Conservation (phyloP, 306 rosid genomes). For the Acacia melanoxylon region DNA sequence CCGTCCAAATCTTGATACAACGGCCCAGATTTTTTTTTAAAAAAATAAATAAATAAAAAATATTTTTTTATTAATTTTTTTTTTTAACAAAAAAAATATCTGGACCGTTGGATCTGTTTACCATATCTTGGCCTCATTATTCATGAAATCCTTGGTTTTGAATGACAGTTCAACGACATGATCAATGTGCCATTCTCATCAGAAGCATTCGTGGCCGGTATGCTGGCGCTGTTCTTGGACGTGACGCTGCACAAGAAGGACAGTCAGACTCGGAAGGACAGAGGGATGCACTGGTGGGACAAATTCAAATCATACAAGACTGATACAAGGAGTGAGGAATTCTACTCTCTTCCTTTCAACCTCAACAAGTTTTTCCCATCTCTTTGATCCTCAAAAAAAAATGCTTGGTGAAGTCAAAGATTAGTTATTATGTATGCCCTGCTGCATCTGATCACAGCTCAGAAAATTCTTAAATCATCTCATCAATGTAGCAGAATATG, state of each 20-base stretch:
- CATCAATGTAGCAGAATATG: constrained; percentile 14
- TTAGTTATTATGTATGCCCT: background rate
- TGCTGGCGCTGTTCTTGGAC: constrained; percentile 72
- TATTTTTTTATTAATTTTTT: no score
- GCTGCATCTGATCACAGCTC: background rate
- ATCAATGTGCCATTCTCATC: constrained; percentile 89
- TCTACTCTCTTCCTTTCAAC: constrained; percentile 87
- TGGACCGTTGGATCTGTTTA: no score
- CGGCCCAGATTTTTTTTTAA: no score
- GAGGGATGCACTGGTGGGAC: constrained; percentile 97
- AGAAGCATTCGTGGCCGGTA: constrained; percentile 76
- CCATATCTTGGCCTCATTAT: background rate
- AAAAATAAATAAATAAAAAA: no score
- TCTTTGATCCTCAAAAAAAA: constrained; percentile 42
- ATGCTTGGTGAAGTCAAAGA: background rate
- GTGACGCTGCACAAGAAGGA: constrained; percentile 66
- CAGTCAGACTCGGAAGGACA: constrained; percentile 61
- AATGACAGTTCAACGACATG: constrained; percentile 86
- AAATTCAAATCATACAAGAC: constrained; percentile 70
- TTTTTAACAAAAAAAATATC: no score
- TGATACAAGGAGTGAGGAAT: constrained; percentile 84
- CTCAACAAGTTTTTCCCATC: constrained; percentile 97
- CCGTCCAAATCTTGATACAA: no score
- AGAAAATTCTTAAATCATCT: constrained; percentile 7
- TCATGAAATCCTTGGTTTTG: background rate